These are phyloP conservation scores for Naumovozyma castellii DNA, from an alignment of 805 yeast genomes.

Conservation along the genomic window DNA sequence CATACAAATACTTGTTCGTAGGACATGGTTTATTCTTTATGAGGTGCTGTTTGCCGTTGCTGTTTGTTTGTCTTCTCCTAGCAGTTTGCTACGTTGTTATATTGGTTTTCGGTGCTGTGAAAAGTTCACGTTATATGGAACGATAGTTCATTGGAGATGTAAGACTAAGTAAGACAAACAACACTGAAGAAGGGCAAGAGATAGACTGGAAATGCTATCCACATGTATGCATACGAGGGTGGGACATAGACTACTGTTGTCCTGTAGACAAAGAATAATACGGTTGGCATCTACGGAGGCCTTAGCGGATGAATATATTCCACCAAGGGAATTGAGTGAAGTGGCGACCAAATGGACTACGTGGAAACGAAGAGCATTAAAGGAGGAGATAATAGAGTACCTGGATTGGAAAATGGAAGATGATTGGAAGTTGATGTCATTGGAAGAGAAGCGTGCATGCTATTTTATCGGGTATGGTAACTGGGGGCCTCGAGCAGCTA, in stretches of 20 bases:
- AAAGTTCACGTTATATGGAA: no score
- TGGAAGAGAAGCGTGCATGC: slow-evolving; percentile 23
- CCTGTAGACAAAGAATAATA: no score
- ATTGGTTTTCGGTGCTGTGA: neutral
- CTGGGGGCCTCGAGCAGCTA: slow-evolving; percentile 32
- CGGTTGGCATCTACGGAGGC: neutral
- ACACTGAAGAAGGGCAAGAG: no score
- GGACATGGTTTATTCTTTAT: neutral
- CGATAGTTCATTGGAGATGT: no score
- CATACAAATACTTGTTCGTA: slow-evolving; percentile 22
- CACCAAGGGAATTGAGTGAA: slow-evolving; percentile 7
- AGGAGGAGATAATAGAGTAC: slow-evolving; percentile 32
- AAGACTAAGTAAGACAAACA: no score
- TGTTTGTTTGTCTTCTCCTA: neutral
- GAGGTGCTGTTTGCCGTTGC: neutral
- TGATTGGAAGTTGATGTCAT: slow-evolving; percentile 27
- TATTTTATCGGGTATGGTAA: slow-evolving; percentile 32
- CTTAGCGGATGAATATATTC: neutral
- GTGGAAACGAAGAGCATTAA: slow-evolving; percentile 23
- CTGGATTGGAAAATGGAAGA: slow-evolving; percentile 26
- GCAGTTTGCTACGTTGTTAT: neutral
- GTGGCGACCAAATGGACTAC: slow-evolving; percentile 27
- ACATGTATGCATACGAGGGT: neutral
- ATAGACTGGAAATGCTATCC: neutral
- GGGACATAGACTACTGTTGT: neutral